Evolutionary conservation across 768 basidiomycete species (phyloP).

Genomic region (Pisolithus orientalis): DNA sequence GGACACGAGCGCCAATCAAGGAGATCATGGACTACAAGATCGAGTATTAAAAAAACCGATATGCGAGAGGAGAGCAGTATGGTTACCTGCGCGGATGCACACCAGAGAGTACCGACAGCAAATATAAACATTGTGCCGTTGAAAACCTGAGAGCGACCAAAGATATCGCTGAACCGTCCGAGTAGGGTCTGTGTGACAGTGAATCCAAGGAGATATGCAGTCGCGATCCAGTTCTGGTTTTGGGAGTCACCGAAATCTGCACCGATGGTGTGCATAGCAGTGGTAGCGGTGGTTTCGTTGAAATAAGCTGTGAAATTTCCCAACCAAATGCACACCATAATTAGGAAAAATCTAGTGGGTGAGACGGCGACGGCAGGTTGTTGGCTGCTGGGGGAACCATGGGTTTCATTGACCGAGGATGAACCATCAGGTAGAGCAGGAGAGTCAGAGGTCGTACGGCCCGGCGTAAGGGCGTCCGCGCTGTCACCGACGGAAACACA

Average conservation of each 20-base stretch:
- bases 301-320: conserved; percentile 32
- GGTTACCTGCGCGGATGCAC: conserved; percentile 25
- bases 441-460: conserved; percentile 2
- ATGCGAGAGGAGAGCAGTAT: not conserved
- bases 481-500: conserved; percentile 27
- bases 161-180: conserved; percentile 30
- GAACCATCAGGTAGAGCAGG: conserved; percentile 1
- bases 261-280: conserved; percentile 31
- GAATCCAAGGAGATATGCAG: conserved; percentile 29
- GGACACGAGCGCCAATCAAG: conserved; percentile 26
- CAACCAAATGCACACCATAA: conserved; percentile 29
- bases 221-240: conserved; percentile 31
- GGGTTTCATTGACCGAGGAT: not conserved
- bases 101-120: conserved; percentile 29
- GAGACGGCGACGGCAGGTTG: conserved; percentile 25
- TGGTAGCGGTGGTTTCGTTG: conserved; percentile 29
- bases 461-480: conserved; percentile 18
- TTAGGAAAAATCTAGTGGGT: conserved; percentile 25
- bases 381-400: conserved; percentile 1
- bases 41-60: conserved; percentile 1
- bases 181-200: conserved; percentile 31
- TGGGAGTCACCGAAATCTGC: conserved; percentile 23
- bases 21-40: conserved; percentile 28
- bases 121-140: conserved; percentile 32
- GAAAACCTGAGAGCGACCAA: conserved; percentile 28